phyloP scores from a whole-genome alignment of 1,139 yeast genomes.

The Diutina rugosa region DNA sequence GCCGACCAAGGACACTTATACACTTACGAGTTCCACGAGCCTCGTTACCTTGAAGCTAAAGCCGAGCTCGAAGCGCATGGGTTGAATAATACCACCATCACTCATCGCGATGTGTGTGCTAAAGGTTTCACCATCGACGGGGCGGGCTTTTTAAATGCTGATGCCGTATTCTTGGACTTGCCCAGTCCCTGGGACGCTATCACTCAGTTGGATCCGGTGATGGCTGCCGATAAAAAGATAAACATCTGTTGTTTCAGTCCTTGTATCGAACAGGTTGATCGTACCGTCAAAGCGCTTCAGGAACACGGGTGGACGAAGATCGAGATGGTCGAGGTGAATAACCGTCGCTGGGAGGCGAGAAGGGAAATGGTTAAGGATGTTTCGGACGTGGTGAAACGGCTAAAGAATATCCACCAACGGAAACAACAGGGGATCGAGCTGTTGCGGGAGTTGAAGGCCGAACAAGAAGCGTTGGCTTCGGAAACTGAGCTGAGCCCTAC shows the following conservation, averaged over 20 bases:
- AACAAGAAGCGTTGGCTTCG: conserved; percentile 9
- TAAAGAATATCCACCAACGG: conserved; percentile 69
- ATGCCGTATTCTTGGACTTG: conserved; percentile 74
- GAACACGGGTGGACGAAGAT: conserved; percentile 76
- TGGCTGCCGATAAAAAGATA: conserved; percentile 39
- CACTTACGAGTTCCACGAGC: conserved; percentile 86
- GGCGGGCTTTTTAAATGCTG: conserved; percentile 24
- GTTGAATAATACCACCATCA: conserved; percentile 41
- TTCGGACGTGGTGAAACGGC: conserved; percentile 68
- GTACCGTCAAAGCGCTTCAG: conserved; percentile 65
- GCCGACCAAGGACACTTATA: conserved; percentile 36
- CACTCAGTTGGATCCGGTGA: conserved; percentile 53
- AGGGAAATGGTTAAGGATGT: conserved; percentile 76
- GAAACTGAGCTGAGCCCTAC: background rate
- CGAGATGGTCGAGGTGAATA: conserved; percentile 88
- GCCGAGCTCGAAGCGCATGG: conserved; percentile 67
- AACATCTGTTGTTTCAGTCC: conserved; percentile 93
- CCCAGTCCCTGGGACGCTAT: conserved; percentile 98
- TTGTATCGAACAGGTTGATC: conserved; percentile 91
- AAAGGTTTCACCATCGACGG: conserved; percentile 57
- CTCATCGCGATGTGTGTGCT: conserved; percentile 88
- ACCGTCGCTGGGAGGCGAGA: conserved; percentile 83
- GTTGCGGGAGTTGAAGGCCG: conserved; percentile 23
- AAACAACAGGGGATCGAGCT: conserved; percentile 64
- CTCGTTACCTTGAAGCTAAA: conserved; percentile 67